Base-by-base conservation (phyloP, 306 rosid genomes). In the Fragaria nilgerrensis region DNA sequence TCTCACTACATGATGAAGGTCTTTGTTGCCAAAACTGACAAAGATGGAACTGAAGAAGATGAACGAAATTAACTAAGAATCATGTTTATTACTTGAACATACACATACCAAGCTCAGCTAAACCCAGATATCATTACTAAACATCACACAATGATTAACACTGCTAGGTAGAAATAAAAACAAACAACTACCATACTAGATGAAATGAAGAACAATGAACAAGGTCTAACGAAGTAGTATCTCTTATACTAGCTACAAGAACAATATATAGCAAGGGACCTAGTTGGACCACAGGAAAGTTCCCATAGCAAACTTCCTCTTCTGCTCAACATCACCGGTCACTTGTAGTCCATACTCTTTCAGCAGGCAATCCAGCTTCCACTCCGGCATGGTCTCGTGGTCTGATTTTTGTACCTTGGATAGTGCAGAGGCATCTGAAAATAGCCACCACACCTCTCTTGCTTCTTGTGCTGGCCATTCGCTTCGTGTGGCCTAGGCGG, bases 391-490 rank as follows among this genome's bases (percentile, higher is more conserved):
- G 82, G 72, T 69, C 80, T 90, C 90, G 49, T 90, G 86, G 78
- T 90, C 94, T 22, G 81, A 72, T 39, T 80, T 5, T 84, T 84
- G 84, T 90, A 88, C 70, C 86, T 82, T 53, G 94, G 94, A 76
- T 90, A 90, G 85, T 90, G 94, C 19, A 90, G 76, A 66, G 92
- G 92, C 92, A 90, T 90, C 81, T 88, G 88, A 81, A 87, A 85
- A 37, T 84, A 47, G 11, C 79, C 82, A 64, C 45, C 14, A 23
- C 84, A 67, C 8, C 44, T 39, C 23, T 73, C 81, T 36, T 66
- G 29, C 29, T 27, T 25, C 19, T 37, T 59, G 11, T 53, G 72
- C 44, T 70, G 78, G 15, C 66, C 74, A 15, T 16, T 64, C 25
- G 11, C 23, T 36, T 12, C 29, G 6, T 9, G 71, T 36, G 39